Evolutionary conservation across 768 basidiomycete genomes (phyloP).

Genomic region (Amanita fuliginea): DNA sequence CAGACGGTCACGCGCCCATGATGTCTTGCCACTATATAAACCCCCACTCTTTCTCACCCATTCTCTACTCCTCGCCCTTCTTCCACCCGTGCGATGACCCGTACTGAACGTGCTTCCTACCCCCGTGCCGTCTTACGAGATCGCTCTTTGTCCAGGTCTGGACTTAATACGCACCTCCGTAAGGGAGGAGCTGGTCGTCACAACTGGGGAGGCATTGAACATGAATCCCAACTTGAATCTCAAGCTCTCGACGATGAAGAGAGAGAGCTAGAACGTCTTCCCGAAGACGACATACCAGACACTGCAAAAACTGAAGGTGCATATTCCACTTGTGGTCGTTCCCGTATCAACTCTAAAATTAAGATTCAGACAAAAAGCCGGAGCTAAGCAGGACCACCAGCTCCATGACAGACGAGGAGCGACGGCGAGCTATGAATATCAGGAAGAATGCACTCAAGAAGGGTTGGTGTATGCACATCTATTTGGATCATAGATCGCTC

Average conservation of each 20-base stretch:
- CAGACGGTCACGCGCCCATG: slow-evolving; percentile 4
- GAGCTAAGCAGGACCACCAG: slow-evolving; percentile 25
- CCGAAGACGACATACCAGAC: slow-evolving; percentile 16
- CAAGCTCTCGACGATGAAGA: slow-evolving; percentile 47
- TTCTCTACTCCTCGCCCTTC: neutral
- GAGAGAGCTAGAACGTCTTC: slow-evolving; percentile 27
- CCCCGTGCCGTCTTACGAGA: slow-evolving; percentile 67
- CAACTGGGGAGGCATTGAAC: slow-evolving; percentile 72
- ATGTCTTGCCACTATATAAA: slow-evolving; percentile 2
- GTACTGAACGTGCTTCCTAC: slow-evolving; percentile 62
- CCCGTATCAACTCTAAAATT: neutral
- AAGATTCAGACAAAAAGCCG: slow-evolving; percentile 14
- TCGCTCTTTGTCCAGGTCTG: slow-evolving; percentile 70
- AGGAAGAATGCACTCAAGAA: slow-evolving; percentile 67
- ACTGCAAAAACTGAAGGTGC: neutral
- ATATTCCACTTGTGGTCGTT: neutral
- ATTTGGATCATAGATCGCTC: neutral
- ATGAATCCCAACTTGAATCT: slow-evolving; percentile 52
- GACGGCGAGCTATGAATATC: slow-evolving; percentile 50
- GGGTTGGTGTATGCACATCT: slow-evolving; percentile 26
- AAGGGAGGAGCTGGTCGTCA: slow-evolving; percentile 75
- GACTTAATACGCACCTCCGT: slow-evolving; percentile 58
- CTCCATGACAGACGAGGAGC: slow-evolving; percentile 51
- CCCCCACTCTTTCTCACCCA: slow-evolving; percentile 2
- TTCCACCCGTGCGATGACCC: slow-evolving; percentile 43